A percentile compares a stretch with the other conserved stretches of the same genome.
These are phyloP conservation scores for Echites panduratus DNA, from an alignment of 257 asterid species.

Conservation along the genomic window DNA sequence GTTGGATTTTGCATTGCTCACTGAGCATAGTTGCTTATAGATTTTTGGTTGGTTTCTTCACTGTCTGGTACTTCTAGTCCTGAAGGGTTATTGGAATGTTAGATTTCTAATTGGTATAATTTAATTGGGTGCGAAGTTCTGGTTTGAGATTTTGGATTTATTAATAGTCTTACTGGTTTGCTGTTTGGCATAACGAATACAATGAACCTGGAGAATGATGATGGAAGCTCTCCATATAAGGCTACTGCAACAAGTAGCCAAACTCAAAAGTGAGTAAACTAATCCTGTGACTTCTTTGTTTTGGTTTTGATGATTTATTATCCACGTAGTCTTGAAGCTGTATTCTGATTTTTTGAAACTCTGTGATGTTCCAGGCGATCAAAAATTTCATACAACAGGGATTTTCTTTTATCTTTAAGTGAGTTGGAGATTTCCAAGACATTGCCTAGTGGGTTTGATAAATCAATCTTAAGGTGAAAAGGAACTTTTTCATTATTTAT, in stretches of 20 bases:
- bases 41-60: background rate
- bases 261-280: constrained; percentile 39
- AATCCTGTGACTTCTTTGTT: constrained; percentile 14
- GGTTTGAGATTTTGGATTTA: constrained; percentile 24
- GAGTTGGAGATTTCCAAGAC: constrained; percentile 66
- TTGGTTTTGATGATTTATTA: constrained; percentile 8
- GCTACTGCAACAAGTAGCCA: constrained; percentile 25
- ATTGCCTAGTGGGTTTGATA: constrained; percentile 59
- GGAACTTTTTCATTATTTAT: background rate
- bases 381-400: constrained; percentile 49
- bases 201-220: constrained; percentile 70
- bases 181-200: constrained; percentile 21
- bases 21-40: background rate
- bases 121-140: constrained; percentile 23
- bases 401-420: constrained; percentile 60
- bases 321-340: constrained; percentile 3
- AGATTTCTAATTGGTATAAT: background rate
- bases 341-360: constrained; percentile 16
- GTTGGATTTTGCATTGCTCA: constrained; percentile 8
- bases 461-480: constrained; percentile 48
- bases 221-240: constrained; percentile 28
- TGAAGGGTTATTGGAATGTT: background rate
- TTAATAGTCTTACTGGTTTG: constrained; percentile 19
- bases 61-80: background rate
- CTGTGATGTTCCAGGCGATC: constrained; percentile 49